Evolutionary conservation across 139 green algal species (phyloP).

Genomic region (Penium margaritaceum): DNA sequence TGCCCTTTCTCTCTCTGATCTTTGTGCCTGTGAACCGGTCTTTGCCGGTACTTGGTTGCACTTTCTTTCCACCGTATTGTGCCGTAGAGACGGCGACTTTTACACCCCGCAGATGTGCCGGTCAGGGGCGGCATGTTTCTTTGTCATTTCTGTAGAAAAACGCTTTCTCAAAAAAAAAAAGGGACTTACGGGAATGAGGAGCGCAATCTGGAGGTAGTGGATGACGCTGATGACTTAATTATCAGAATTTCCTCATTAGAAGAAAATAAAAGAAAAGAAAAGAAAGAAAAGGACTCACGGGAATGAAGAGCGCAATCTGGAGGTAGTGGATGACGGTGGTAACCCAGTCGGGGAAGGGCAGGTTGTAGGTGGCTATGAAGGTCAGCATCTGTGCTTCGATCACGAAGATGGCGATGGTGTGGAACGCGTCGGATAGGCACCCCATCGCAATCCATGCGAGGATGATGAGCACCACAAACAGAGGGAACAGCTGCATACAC

Average conservation of each 20-base stretch:
- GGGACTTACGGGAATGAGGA: background rate
- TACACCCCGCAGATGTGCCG: background rate
- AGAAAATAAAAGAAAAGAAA: background rate
- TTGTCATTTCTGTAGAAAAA: background rate
- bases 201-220: background rate
- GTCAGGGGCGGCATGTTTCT: background rate
- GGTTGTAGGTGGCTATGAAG: slow-evolving; percentile 9
- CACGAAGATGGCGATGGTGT: slow-evolving; percentile 6
- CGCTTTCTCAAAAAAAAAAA: too few species aligned
- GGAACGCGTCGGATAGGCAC: background rate
- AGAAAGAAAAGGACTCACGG: background rate
- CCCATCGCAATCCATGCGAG: background rate
- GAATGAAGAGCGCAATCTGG: background rate
- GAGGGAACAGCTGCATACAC: background rate
- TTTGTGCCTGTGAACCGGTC: too few species aligned
- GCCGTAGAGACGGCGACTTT: background rate
- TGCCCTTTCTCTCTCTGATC: too few species aligned
- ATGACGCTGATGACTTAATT: too few species aligned
- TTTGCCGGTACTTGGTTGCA: too few species aligned
- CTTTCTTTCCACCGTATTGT: too few species aligned
- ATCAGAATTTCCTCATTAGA: too few species aligned
- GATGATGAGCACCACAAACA: background rate
- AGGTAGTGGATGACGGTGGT: slow-evolving; percentile 5
- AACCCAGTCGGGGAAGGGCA: background rate
- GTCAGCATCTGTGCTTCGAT: slow-evolving; percentile 7